Conservation (phyloP, 176 grass and related monocot species). For the Paspalum vaginatum region DNA sequence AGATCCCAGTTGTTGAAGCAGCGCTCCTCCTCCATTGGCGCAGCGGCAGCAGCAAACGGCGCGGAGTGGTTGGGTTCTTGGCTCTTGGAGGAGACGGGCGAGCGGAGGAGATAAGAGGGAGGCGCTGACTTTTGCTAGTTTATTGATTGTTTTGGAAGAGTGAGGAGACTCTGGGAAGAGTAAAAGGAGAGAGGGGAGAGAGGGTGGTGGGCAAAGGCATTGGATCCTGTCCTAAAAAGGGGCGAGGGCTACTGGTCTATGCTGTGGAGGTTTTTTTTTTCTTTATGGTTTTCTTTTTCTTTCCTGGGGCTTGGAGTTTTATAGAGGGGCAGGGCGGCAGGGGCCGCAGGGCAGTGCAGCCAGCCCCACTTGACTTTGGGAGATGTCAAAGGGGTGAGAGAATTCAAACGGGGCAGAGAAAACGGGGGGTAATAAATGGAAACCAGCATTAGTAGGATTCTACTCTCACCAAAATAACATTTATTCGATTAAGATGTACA, state of each 20-base stretch:
- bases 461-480: not conserved
- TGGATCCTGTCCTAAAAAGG: slow-evolving; percentile 51
- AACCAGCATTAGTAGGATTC: not conserved
- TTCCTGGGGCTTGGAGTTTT: slow-evolving; percentile 20
- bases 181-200: slow-evolving; percentile 43
- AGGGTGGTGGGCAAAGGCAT: slow-evolving; percentile 47
- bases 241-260: slow-evolving; percentile 44
- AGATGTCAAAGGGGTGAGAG: slow-evolving; percentile 57
- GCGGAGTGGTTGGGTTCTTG: slow-evolving; percentile 33
- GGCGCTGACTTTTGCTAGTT: slow-evolving; percentile 76
- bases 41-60: not conserved
- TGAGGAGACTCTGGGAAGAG: slow-evolving; percentile 14
- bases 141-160: slow-evolving; percentile 46
- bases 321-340: not conserved
- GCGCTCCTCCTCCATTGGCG: slow-evolving; percentile 47
- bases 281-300: slow-evolving; percentile 14
- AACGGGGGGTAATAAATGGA: not conserved
- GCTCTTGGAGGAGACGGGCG: not conserved
- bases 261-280: not conserved
- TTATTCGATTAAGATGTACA: not conserved
- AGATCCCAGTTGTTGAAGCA: slow-evolving; percentile 79
- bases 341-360: not conserved
- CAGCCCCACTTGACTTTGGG: slow-evolving; percentile 42
- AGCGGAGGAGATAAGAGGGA: slow-evolving; percentile 39
- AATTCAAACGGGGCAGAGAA: not conserved